Base-by-base conservation (phyloP, 495 filamentous ascomycete genomes). In the Lasiosphaeris hirsuta region DNA sequence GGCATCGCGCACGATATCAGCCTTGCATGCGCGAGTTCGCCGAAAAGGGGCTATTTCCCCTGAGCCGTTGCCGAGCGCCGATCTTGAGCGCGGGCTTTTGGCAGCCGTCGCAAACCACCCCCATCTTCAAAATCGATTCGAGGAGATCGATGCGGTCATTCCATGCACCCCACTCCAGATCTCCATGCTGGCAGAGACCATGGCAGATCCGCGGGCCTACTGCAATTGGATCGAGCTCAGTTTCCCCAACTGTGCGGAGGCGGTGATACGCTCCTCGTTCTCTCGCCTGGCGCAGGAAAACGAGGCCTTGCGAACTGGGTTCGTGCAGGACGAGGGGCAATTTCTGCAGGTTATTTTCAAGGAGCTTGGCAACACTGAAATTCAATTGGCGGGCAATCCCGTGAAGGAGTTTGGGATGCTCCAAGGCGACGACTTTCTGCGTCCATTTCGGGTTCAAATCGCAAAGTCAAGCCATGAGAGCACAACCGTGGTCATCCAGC, bases 121-220 rank as follows among this genome's bases (percentile, higher is more conserved):
- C 11, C 5, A 10, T 0, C 56, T 74, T 10, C 54, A 47, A 4
- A n/a, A 49, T 10, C 46, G 56, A 13, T 0, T 51, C 13, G 58
- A 69, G 4, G 63, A 77, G 6, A 69, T 88, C 23, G 73, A 80
- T 7, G 72, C 77, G 15, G 66, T 90, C 23, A 66, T 85, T 17
- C 75, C 76, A 4, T 89, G 87, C 63, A 90, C 84, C 33, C 81
- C 85, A 45, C 76, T 90, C 7, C 90, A 95, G 58, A 70, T 78
- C 17, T 84, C 87, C n/a, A 92, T 95, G 89, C 72, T 95, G 4
- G 70, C 80, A 3, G 89, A 92, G 62, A 90, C 87, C 1, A 64
- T 70, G 6, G 74, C 75, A 35, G 66, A 83, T 38, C 38, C 66
- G 1, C 72, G 69, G 33, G 75, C 85, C 8, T 93, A 95, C 67